Evolutionary conservation across 495 filamentous ascomycete genomes (phyloP).

Genomic region (Aspergillus carlsbadensis): DNA sequence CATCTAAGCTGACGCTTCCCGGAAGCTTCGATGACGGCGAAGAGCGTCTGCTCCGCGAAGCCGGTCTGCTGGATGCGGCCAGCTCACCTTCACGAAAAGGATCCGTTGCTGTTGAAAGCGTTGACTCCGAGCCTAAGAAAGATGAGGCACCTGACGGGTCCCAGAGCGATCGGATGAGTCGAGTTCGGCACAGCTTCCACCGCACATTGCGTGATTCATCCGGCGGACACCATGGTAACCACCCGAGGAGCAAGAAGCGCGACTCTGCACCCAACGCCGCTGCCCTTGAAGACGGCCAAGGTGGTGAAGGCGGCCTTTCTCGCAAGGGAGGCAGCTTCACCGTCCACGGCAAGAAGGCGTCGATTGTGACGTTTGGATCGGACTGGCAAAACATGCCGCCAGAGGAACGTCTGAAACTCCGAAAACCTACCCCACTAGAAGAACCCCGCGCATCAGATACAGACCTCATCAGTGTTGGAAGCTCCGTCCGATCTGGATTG

Average conservation of each 20-base stretch:
- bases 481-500: conserved; percentile 26
- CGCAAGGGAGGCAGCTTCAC: conserved; percentile 86
- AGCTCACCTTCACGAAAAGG: conserved; percentile 35
- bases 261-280: conserved; percentile 63
- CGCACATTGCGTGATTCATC: conserved; percentile 88
- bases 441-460: conserved; percentile 45
- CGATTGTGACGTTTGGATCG: conserved; percentile 87
- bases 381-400: conserved; percentile 82
- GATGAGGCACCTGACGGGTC: conserved; percentile 36
- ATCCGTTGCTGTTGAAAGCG: conserved; percentile 33
- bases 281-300: conserved; percentile 57
- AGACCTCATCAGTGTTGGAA: conserved; percentile 29
- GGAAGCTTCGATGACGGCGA: conserved; percentile 45
- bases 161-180: conserved; percentile 37
- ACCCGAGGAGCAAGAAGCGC: conserved; percentile 71
- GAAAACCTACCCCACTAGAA: conserved; percentile 51
- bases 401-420: conserved; percentile 68
- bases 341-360: conserved; percentile 96
- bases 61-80: conserved; percentile 44
- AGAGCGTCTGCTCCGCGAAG: conserved; percentile 50
- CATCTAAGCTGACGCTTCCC: conserved; percentile 39
- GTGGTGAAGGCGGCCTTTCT: conserved; percentile 64
- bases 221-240: conserved; percentile 57
- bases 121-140: conserved; percentile 35
- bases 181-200: conserved; percentile 87